Evolutionary conservation across 2,329 filamentous ascomycete genomes (phyloP), one percentile per base, ranked within the genome.

Genomic region (Fusarium sp.): DNA sequence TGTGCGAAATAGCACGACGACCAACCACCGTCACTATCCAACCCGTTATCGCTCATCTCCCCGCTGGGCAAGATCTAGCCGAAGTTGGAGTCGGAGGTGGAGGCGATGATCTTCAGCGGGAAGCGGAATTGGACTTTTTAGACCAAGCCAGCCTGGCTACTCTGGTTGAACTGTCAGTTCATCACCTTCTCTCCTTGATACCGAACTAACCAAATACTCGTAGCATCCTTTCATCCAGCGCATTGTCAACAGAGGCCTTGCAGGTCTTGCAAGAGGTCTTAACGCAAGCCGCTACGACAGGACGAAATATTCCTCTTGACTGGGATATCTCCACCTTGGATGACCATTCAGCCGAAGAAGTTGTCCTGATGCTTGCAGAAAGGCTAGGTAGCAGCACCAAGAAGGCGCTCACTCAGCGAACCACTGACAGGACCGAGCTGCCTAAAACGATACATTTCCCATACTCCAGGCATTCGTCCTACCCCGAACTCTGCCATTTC

Each of bases 401-500:
- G 4, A 52, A 50, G 11, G 16, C 15, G 6, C 18, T 30, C 3
- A 10, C 40, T 2, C 34, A 47, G 8, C 43, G 34, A 7, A 36
- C 16, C 4, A 15, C 13, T 1, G 51, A 54, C 7, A 71, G n/a
- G 36, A 47, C 43, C 31, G 69, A 2, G 0, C 75, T 88, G 3
- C 81, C 85, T 0, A 81, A 73, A 12, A 75, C 75, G 0, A 88
- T 91, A 4, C 81, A 77, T 0, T 98, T 97, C 71, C 93, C 95
- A 0, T 98, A 95, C 76, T 95, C 95, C 1, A 88, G 95, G 1
- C 95, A 98, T 78, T 97, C 95, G 0, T 97, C 94, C 0, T 95
- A 96, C 65, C 82, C 85, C 0, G 95, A 98, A 77, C 86, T 97
- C 3, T 92, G 93, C 68, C 81, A 89, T 56, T 82, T 98, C 1